These are phyloP conservation scores for Cutaneotrichosporon cutaneum DNA, from an alignment of 1,284 basidiomycete species.

Conservation along the genomic window DNA sequence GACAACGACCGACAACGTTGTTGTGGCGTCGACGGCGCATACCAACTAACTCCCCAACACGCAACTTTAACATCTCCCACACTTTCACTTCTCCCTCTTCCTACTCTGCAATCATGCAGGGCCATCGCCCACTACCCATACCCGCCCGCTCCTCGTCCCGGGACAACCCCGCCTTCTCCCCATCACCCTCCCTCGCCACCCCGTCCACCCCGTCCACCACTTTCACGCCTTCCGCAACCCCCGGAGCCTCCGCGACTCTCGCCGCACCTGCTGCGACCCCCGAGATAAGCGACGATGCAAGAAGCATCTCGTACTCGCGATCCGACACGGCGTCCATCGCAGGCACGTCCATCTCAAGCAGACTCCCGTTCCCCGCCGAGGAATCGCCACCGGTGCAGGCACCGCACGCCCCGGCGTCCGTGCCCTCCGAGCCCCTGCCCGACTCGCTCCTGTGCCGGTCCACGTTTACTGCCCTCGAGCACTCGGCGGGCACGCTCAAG, in stretches of 20 bases:
- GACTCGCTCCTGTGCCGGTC: constrained; percentile 50
- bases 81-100: background rate
- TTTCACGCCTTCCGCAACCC: background rate
- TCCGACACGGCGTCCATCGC: constrained; percentile 6
- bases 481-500: constrained; percentile 43
- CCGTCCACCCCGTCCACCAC: background rate
- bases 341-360: constrained; percentile 1
- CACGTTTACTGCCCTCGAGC: constrained; percentile 46
- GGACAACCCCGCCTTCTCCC: background rate
- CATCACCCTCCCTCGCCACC: background rate
- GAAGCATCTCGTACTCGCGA: constrained; percentile 1
- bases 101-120: background rate
- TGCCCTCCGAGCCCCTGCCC: constrained; percentile 40
- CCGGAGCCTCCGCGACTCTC: background rate
- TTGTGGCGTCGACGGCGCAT: too few relatives aligned
- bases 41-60: too few relatives aligned
- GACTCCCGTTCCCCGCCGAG: constrained; percentile 9
- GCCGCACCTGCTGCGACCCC: background rate
- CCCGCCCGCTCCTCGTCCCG: background rate
- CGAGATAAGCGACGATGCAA: constrained; percentile 1
- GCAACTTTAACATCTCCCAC: too few relatives aligned
- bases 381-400: background rate
- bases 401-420: constrained; percentile 8
- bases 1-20: too few relatives aligned
- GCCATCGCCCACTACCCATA: background rate